These are phyloP conservation scores for Russula abietina DNA, from an alignment of 768 basidiomycete species.

Conservation along the genomic window DNA sequence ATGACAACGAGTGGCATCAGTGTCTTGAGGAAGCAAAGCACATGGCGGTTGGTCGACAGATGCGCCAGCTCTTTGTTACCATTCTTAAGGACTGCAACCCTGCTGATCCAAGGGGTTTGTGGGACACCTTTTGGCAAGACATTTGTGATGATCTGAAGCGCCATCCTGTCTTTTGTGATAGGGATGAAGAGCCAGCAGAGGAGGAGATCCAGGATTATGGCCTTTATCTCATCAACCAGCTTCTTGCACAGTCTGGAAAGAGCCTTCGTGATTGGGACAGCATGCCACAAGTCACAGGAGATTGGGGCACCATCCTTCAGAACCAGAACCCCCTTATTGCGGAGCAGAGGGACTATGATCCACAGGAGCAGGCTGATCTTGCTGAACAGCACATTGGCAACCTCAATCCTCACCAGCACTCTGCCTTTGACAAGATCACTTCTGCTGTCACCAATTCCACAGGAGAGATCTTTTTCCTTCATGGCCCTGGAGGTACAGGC, in stretches of 20 bases:
- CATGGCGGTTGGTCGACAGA: constrained; percentile 31
- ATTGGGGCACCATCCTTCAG: constrained; percentile 28
- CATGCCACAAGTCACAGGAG: constrained; percentile 31
- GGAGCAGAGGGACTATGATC: constrained; percentile 33
- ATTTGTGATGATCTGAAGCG: constrained; percentile 41
- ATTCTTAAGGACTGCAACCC: constrained; percentile 33
- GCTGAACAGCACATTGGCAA: not conserved
- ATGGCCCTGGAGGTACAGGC: too few species aligned
- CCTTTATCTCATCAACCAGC: constrained; percentile 35
- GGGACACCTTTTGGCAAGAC: constrained; percentile 1
- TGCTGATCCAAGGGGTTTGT: constrained; percentile 28
- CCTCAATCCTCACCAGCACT: too few species aligned
- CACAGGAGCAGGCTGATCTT: not conserved
- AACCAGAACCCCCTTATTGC: constrained; percentile 31
- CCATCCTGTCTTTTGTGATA: constrained; percentile 8
- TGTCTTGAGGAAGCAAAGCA: not conserved
- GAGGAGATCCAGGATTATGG: constrained; percentile 40
- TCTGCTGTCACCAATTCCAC: too few species aligned
- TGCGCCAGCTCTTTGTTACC: constrained; percentile 38
- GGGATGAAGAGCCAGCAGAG: constrained; percentile 24
- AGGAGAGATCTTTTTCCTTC: too few species aligned
- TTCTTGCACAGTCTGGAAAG: constrained; percentile 28
- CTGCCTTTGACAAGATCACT: too few species aligned
- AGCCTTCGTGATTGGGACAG: constrained; percentile 26
- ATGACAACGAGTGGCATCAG: constrained; percentile 37